Base-by-base conservation (phyloP, 768 basidiomycete species). In the Asterophora lycoperdoides region DNA sequence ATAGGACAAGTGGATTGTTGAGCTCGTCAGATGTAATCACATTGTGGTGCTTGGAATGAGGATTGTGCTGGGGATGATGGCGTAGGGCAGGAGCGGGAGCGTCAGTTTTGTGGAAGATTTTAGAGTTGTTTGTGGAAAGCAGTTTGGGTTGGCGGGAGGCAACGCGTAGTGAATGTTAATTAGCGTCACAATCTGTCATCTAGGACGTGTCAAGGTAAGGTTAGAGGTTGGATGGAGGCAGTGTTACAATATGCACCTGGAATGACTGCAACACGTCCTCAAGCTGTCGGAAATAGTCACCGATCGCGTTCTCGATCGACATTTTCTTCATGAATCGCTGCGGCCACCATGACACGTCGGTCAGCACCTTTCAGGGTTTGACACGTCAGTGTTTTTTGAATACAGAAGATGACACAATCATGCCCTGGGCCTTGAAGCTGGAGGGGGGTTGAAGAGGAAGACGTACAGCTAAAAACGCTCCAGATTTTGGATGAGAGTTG, bases 231-330 rank as follows among this genome's bases (percentile, higher is more conserved):
- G 23, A 23, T 23, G n/a, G n/a, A n/a, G n/a, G n/a, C n/a, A n/a
- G n/a, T 49, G 19, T 10, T 8, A n/a, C n/a, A n/a, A n/a, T n/a
- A n/a, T n/a, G n/a, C 51, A 73, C 77, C 66, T 78, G 76, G 49
- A 78, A 76, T 8, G 75, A 68, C 41, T 70, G 69, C 9, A 70
- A 66, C 9, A 76, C 73, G 18, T 77, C 76, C 18, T 75, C 69
- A 30, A 77, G 56, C 40, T 62, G 58, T 15, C 47, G 56, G 30
- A 63, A 59, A 40, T 67, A 68, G 7, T 68, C 63, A 1, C 35
- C 56, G 4, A 77, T 60, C 3, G 73, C 65, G 29, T 57, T 60
- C 48, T 77, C 74, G 13, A 76, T 75, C 0, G 64, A 61, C 11
- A 48, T 57, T 50, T 72, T 77, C 32, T 67, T 66, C 32, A 72